Evolutionary conservation across 2,329 filamentous ascomycete genomes (phyloP).

Genomic region (Ophiocordyceps sinensis): DNA sequence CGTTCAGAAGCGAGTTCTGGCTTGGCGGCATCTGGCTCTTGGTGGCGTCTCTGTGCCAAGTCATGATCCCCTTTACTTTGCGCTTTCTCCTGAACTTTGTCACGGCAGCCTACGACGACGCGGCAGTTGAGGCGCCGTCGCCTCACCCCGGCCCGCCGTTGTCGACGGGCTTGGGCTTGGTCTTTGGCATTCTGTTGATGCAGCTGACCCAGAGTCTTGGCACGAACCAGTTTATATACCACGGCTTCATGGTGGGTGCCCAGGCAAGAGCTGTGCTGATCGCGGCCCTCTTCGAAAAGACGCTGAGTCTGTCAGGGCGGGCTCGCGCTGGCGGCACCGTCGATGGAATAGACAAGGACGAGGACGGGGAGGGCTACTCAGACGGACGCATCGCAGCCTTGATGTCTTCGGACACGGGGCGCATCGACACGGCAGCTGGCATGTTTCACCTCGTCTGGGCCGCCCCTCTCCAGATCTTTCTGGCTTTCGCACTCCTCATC

Average conservation of each 20-base stretch:
- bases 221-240: constrained; percentile 84
- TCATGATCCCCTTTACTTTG: constrained; percentile 72
- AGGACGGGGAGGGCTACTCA: constrained; percentile 67
- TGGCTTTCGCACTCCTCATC: constrained; percentile 67
- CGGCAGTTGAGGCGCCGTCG: constrained; percentile 28
- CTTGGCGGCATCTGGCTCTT: constrained; percentile 69
- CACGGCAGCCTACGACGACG: constrained; percentile 61
- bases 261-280: constrained; percentile 72
- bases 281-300: constrained; percentile 79
- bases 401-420: constrained; percentile 92
- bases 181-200: constrained; percentile 73
- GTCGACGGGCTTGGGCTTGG: constrained; percentile 64
- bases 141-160: too few species aligned
- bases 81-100: constrained; percentile 81
- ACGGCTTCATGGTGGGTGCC: constrained; percentile 82
- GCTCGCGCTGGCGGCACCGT: constrained; percentile 64
- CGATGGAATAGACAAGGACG: constrained; percentile 16
- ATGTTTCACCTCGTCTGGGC: constrained; percentile 90
- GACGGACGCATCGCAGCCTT: constrained; percentile 85
- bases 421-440: constrained; percentile 74
- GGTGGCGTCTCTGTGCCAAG: constrained; percentile 57
- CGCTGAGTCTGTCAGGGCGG: constrained; percentile 74
- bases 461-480: constrained; percentile 59
- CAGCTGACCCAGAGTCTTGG: constrained; percentile 68
- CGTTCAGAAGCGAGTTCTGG: constrained; percentile 73